Base-by-base conservation (phyloP, 192 early-diverging fungal genomes). In the Coemansia sp. region DNA sequence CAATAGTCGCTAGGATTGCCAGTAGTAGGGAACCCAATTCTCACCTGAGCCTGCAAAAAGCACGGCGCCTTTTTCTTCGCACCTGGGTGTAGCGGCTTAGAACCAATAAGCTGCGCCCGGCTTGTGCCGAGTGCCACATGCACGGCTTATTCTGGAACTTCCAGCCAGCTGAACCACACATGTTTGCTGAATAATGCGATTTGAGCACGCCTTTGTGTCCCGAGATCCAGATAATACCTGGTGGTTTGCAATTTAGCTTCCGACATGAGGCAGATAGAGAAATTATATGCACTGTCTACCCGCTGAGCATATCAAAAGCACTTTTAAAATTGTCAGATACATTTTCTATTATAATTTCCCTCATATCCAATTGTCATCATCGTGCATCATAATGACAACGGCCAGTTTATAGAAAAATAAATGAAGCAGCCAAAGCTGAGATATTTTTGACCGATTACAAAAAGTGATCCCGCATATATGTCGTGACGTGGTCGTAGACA, bases 381-480 rank as follows among this genome's bases (percentile, higher is more conserved):
- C 6, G 12, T 49, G 48, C 48, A 49, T 49, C 15, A 17, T 5
- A n/a, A 17, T 19, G 19, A n/a, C 4, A 19, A 49, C n/a, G 19
- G 19, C 19, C 0, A 49, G 1, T 7, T 49, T 19, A 6, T 19
- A 8, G 0, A 19, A 21, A 49, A 8, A 49, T 49, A 49, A 56
- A 12, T 52, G 14, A 32, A 56, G 25, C 10, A 14, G 4, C 29
- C 3, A 21, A 56, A 56, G 25, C 6, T 54, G 52, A 22, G 24
- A n/a, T 52, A 52, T 52, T n/a, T 24, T 9, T 25, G 1, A 32
- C n/a, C 22, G 10, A 19, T 50, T 75, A 88, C 84, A 87, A 72
- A 64, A 90, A 79, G 74, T 93, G 75, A 68, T 88, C 90, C 66
- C 91, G 85, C 86, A 97, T 94, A 76, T 90, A 90, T 7, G 75